Evolutionary conservation across 1,139 yeast genomes (phyloP).

Genomic region (Debaryomyces sp.): DNA sequence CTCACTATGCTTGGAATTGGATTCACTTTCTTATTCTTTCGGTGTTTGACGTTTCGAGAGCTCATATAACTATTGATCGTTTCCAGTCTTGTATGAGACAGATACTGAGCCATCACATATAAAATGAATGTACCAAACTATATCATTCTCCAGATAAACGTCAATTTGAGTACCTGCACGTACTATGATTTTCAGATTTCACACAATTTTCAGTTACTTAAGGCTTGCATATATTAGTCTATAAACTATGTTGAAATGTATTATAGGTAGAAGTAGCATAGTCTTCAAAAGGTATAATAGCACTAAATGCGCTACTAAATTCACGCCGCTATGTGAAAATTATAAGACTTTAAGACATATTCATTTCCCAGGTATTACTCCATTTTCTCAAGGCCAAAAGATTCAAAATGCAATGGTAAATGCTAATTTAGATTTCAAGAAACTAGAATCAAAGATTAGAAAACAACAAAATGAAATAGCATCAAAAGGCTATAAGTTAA

Average conservation of each 20-base stretch:
- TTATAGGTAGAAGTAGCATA: neutral
- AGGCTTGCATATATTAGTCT: neutral
- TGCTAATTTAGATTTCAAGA: slow-evolving; percentile 64
- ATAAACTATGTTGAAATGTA: neutral
- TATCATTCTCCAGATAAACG: neutral
- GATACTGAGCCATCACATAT: neutral
- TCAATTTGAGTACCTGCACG: neutral
- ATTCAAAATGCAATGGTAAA: slow-evolving; percentile 66
- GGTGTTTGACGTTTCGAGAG: neutral
- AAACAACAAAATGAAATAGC: slow-evolving; percentile 39
- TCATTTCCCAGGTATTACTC: slow-evolving; percentile 58
- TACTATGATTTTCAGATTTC: neutral
- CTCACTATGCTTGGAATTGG: neutral
- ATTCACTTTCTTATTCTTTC: neutral
- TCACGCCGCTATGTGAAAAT: slow-evolving; percentile 35
- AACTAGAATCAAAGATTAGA: slow-evolving; percentile 51
- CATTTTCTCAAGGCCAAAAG: slow-evolving; percentile 59
- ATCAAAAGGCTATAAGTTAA: slow-evolving; percentile 43
- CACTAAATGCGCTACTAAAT: slow-evolving; percentile 21
- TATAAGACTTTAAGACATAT: slow-evolving; percentile 57
- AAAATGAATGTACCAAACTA: neutral
- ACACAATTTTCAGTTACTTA: neutral
- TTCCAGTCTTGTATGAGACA: neutral
- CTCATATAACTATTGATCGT: neutral
- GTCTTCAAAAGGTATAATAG: slow-evolving; percentile 11